Conservation (phyloP, 192 early-diverging fungal genomes). For the Umbelopsis ramanniana region DNA sequence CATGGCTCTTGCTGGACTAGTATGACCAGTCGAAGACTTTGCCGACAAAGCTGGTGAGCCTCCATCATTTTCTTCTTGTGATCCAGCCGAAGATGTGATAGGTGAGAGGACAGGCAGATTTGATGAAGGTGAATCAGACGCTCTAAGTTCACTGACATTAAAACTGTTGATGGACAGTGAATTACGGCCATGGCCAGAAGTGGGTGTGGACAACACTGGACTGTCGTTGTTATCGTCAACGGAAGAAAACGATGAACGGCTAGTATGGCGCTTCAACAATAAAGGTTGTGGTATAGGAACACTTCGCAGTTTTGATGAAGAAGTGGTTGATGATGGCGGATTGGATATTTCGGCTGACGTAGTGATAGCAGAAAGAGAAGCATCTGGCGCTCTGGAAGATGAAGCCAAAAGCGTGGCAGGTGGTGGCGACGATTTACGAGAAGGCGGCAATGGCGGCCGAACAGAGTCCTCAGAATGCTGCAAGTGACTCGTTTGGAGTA, state of each 20-base stretch:
- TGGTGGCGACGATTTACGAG: not conserved
- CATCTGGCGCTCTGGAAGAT: conserved; percentile 7
- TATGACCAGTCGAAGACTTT: conserved; percentile 1
- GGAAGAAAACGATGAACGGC: conserved; percentile 38
- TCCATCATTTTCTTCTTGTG: not conserved
- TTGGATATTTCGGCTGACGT: conserved; percentile 32
- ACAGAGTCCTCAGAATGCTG: not conserved
- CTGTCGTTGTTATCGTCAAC: conserved; percentile 24
- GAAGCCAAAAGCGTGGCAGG: conserved; percentile 6
- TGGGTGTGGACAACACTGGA: not conserved
- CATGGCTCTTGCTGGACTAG: not conserved
- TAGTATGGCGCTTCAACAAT: conserved; percentile 33
- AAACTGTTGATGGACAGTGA: not conserved
- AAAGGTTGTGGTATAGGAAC: conserved; percentile 44
- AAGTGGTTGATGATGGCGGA: conserved; percentile 6
- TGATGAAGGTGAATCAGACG: not conserved
- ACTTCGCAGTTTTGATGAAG: conserved; percentile 28
- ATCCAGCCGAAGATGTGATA: conserved; percentile 11
- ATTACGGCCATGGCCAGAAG: not conserved
- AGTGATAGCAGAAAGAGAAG: conserved; percentile 6
- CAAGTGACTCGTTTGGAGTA: not conserved
- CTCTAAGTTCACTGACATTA: not conserved
- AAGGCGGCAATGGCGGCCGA: not conserved
- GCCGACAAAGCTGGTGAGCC: conserved; percentile 8
- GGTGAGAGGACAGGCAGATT: not conserved